Percentiles rank a stretch among this genome's conserved stretches.
These are phyloP conservation scores for Suhomyces guaymorum DNA, from an alignment of 1,139 yeast genomes.

Conservation along the genomic window DNA sequence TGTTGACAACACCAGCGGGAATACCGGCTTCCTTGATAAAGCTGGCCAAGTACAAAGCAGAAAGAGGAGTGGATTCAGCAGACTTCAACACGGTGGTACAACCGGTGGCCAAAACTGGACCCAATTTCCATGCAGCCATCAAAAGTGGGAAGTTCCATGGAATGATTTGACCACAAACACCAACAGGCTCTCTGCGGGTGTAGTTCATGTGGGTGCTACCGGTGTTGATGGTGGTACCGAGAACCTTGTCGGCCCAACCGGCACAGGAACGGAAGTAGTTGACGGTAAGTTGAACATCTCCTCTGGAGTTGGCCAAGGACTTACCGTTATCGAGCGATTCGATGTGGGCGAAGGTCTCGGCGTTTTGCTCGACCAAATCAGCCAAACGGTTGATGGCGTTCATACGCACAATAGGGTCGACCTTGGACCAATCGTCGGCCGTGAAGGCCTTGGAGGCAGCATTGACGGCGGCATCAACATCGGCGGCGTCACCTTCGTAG, in stretches of 20 bases:
- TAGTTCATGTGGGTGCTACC: conserved; percentile 28
- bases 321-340: conserved; percentile 24
- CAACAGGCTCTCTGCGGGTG: conserved; percentile 36
- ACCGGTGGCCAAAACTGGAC: conserved; percentile 37
- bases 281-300: conserved; percentile 19
- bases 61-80: conserved; percentile 38
- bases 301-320: conserved; percentile 19
- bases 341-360: conserved; percentile 20
- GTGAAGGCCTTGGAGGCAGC: conserved; percentile 20
- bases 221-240: conserved; percentile 24
- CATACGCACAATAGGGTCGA: conserved; percentile 25
- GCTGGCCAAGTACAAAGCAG: conserved; percentile 33
- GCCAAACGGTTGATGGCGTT: conserved; percentile 18
- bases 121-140: conserved; percentile 41
- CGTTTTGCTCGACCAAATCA: conserved; percentile 20
- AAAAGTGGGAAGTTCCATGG: conserved; percentile 43
- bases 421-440: conserved; percentile 37
- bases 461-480: conserved; percentile 20
- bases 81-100: conserved; percentile 37
- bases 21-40: conserved; percentile 32
- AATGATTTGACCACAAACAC: conserved; percentile 41
- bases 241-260: conserved; percentile 31
- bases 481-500: conserved; percentile 20
- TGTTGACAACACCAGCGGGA: conserved; percentile 38
- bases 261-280: conserved; percentile 28